Evolutionary conservation across 768 basidiomycete species (phyloP), one percentile per base, ranked within the genome.

Genomic region (Russula compacta): DNA sequence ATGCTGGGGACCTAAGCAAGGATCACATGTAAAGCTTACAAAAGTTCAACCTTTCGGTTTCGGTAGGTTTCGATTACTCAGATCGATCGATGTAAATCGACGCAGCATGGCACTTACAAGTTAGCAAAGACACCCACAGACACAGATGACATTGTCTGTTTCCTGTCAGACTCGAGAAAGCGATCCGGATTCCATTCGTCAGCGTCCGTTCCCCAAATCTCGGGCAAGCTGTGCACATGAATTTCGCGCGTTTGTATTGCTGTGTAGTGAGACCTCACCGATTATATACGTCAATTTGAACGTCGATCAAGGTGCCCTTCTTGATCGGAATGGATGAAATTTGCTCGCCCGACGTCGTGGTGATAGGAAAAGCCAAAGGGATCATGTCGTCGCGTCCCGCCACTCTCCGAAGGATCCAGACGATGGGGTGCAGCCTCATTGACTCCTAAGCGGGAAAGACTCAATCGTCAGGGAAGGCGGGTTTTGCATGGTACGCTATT

Each of bases 141-240:
- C 5, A 29, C 24, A 29, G 24, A 29, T 29, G 24, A 29, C 24
- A 29, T 29, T 29, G 50, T 57, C 51, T 57, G 58, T 40, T 64
- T 64, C 54, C 42, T 64, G 51, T 66, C 63, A 3, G 51, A 8
- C 24, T 64, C 52, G 33, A 66, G 62, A 47, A 66, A 66, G 8
- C 64, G 64, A 21, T 60, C 58, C 5, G 64, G 64, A 6, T 64
- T 59, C 64, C 64, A 66, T 38, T 59, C 43, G 12, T 64, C 39
- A 17, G 62, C 58, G 42, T 66, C 63, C 9, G 53, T 44, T n/a
- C 64, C 64, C 64, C 64, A 66, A 40, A 64, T 32, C 58, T 60
- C 62, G 0, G 57, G 57, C 38, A 59, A n/a, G 15, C 64, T 66
- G 36, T 15, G 46, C 35, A 46, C 32, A 29, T 53, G 32, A n/a